Evolutionary conservation across 2,329 filamentous ascomycete species (phyloP).

Genomic region (Cytospora schulzeri): DNA sequence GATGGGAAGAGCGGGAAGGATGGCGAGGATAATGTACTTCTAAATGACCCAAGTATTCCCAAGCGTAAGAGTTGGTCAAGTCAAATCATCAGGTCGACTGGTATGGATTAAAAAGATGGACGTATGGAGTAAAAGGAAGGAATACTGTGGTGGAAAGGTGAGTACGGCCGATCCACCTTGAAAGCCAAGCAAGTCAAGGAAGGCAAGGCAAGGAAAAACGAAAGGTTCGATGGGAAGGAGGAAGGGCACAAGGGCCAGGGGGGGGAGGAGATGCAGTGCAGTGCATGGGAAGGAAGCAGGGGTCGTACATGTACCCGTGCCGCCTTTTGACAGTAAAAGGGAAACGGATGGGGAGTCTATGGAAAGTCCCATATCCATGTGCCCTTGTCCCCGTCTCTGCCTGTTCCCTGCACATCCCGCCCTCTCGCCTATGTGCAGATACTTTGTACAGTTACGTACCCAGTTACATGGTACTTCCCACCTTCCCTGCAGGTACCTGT

Average conservation of each 20-base stretch:
- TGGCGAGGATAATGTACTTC: slow-evolving; percentile 15
- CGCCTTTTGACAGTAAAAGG: background rate
- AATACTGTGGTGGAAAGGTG: background rate
- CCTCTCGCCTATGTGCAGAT: background rate
- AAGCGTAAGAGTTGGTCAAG: background rate
- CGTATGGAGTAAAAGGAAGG: slow-evolving; percentile 1
- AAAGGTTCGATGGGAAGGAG: background rate
- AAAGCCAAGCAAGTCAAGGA: background rate
- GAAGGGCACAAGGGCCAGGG: background rate
- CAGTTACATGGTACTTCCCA: background rate
- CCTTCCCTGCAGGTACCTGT: background rate
- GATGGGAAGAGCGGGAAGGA: slow-evolving; percentile 15
- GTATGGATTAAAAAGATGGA: slow-evolving; percentile 1
- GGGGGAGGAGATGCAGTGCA: background rate
- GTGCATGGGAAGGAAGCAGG: background rate
- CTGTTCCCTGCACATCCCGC: slow-evolving; percentile 8
- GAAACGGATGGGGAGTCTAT: background rate
- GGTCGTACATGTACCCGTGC: background rate
- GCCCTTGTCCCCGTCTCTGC: background rate
- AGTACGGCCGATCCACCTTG: background rate
- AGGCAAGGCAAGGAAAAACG: background rate
- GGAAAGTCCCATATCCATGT: background rate
- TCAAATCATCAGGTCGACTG: background rate
- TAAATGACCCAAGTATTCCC: background rate
- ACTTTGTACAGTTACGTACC: background rate